Evolutionary conservation across 371 early-diverging fungal genomes (phyloP).

Genomic region (Syncephalastrum racemosum): DNA sequence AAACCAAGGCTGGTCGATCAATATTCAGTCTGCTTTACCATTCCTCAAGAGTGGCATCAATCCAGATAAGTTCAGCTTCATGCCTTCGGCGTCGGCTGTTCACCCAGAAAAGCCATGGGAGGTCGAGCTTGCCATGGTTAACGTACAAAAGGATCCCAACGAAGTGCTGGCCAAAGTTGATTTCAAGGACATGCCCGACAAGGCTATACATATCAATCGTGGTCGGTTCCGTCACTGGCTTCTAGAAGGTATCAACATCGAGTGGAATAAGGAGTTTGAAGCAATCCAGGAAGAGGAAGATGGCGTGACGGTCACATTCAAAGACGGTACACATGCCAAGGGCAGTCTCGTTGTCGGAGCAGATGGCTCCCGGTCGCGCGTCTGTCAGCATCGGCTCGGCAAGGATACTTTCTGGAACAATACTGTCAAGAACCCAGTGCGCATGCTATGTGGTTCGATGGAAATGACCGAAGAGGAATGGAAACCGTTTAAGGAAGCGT

Average conservation of each 20-base stretch:
- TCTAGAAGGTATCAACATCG: constrained; percentile 16
- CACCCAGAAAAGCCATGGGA: constrained; percentile 12
- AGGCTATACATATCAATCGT: constrained; percentile 21
- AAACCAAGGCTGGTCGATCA: constrained; percentile 28
- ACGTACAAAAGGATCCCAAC: background rate
- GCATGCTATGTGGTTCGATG: background rate
- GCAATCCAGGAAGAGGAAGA: constrained; percentile 9
- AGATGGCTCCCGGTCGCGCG: constrained; percentile 25
- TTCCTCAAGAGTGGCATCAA: constrained; percentile 4
- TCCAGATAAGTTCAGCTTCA: constrained; percentile 8
- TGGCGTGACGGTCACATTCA: constrained; percentile 25
- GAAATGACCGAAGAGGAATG: constrained; percentile 5
- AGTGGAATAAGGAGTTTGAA: constrained; percentile 23
- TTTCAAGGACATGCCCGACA: background rate
- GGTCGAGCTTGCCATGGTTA: constrained; percentile 7
- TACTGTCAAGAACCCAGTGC: constrained; percentile 13
- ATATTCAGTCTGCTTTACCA: constrained; percentile 20
- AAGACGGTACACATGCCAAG: constrained; percentile 21
- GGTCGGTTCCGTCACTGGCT: constrained; percentile 24
- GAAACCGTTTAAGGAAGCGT: background rate
- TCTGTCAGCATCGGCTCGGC: constrained; percentile 20
- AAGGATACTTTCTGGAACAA: constrained; percentile 9
- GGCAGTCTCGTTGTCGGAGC: constrained; percentile 26
- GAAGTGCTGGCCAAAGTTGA: background rate
- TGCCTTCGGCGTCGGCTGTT: constrained; percentile 12